Evolutionary conservation across 176 grass and related monocot species (phyloP).

Genomic region (Triticum dicoccoides): DNA sequence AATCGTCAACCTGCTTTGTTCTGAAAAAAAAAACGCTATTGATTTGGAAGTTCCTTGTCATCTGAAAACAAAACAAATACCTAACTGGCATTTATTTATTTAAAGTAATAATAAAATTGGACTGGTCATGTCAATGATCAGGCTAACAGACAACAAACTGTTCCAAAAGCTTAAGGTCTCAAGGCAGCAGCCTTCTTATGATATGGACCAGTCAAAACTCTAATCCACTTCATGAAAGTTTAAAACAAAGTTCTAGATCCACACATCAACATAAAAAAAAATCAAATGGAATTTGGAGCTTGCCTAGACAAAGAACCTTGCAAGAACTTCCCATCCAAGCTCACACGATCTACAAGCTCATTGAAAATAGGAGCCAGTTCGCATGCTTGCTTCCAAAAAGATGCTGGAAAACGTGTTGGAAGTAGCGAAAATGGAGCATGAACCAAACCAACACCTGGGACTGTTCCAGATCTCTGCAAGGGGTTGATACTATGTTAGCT

Average conservation of each 20-base stretch:
- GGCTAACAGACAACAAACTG: not conserved
- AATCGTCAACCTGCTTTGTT: slow-evolving; percentile 83
- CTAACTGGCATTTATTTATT: not conserved
- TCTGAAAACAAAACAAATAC: not conserved
- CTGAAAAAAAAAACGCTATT: slow-evolving; percentile 36
- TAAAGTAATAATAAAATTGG: not conserved
- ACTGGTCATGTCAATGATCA: not conserved
- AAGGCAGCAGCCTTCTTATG: not conserved
- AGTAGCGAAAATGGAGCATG: slow-evolving; percentile 78
- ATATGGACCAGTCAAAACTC: not conserved
- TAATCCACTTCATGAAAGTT: not conserved
- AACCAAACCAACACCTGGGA: slow-evolving; percentile 82
- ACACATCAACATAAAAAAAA: not conserved
- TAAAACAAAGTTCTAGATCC: not conserved
- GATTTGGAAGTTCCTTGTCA: not conserved
- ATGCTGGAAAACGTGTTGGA: slow-evolving; percentile 48
- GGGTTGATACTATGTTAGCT: not conserved
- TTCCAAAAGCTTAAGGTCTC: not conserved
- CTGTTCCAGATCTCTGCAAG: slow-evolving; percentile 77
- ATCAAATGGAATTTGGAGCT: not conserved
- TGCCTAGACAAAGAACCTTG: slow-evolving; percentile 82
- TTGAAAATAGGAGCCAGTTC: slow-evolving; percentile 86
- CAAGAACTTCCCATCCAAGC: slow-evolving; percentile 81
- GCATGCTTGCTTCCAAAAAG: slow-evolving; percentile 69
- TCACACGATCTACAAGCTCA: slow-evolving; percentile 88